Evolutionary conservation across 23 red algal species (phyloP).

Genomic region (Chondrus crispus): DNA sequence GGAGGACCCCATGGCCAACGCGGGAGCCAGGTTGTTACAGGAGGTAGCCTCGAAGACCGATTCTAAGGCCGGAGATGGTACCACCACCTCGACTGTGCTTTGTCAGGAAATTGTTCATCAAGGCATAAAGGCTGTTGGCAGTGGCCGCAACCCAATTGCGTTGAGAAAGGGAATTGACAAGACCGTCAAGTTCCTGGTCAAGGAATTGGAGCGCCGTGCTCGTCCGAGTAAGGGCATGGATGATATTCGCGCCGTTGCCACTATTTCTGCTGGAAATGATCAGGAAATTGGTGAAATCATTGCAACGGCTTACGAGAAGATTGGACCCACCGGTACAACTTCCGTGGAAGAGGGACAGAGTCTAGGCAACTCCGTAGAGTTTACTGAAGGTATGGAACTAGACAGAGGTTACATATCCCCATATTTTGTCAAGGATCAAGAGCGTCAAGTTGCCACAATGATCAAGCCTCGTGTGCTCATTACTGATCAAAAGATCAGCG

Average conservation of each 20-base stretch:
- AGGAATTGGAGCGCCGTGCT: constrained; percentile 57
- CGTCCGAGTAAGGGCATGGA: constrained; percentile 77
- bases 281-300: constrained; percentile 93
- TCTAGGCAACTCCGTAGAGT: constrained; percentile 87
- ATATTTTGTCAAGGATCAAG: constrained; percentile 99
- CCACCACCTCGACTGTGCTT: constrained; percentile 93
- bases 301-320: constrained; percentile 85
- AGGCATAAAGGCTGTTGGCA: constrained; percentile 80
- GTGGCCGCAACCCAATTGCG: constrained; percentile 89
- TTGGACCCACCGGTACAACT: constrained; percentile 88
- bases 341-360: constrained; percentile 96
- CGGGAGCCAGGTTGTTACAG: constrained; percentile 89
- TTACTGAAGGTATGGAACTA: constrained; percentile 99
- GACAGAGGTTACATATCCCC: constrained; percentile 96
- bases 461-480: constrained; percentile 77
- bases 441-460: constrained; percentile 83
- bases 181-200: constrained; percentile 70
- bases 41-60: constrained; percentile 99
- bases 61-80: constrained; percentile 95
- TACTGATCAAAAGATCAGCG: constrained; percentile 93
- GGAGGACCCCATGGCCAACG: constrained; percentile 86
- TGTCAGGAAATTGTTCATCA: constrained; percentile 94
- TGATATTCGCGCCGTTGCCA: constrained; percentile 90
- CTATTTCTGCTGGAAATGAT: constrained; percentile 93
- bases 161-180: constrained; percentile 93